A percentile compares a stretch with the other conserved stretches of the same genome.
phyloP scores from a whole-genome alignment of 345 rosid species.

The Cardamine resedifolia region DNA sequence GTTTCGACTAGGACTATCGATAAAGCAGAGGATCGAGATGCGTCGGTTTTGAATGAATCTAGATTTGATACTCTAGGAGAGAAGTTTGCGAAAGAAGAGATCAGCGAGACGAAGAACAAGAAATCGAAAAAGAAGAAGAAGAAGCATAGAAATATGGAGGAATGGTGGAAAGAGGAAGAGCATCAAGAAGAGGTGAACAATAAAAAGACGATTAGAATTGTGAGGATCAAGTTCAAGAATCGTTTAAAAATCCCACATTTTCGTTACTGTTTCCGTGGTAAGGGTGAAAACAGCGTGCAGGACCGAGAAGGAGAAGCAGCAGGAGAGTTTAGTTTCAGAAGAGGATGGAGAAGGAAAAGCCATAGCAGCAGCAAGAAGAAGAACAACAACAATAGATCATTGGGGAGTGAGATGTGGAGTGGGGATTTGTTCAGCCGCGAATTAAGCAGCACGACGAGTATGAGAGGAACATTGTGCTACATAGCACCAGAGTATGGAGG shows the following conservation, averaged over 20 bases:
- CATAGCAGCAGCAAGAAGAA: slow-evolving; percentile 44
- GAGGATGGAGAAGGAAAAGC: slow-evolving; percentile 63
- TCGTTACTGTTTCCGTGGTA: slow-evolving; percentile 46
- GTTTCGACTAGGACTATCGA: slow-evolving; percentile 43
- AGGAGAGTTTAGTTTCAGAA: slow-evolving; percentile 92
- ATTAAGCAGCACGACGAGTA: slow-evolving; percentile 98
- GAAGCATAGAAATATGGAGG: slow-evolving; percentile 81
- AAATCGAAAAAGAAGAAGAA: slow-evolving; percentile 45
- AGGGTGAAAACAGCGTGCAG: slow-evolving; percentile 44
- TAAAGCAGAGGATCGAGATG: slow-evolving; percentile 48
- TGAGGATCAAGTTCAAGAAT: slow-evolving; percentile 63
- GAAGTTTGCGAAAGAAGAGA: slow-evolving; percentile 51
- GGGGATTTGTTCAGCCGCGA: slow-evolving; percentile 93
- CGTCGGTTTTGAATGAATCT: slow-evolving; percentile 38
- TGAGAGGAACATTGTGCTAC: slow-evolving; percentile 97
- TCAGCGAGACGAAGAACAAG: slow-evolving; percentile 20
- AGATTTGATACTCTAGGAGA: slow-evolving; percentile 44
- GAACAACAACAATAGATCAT: slow-evolving; percentile 38
- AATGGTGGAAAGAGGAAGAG: slow-evolving; percentile 99
- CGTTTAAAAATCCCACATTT: slow-evolving; percentile 58
- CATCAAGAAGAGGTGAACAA: slow-evolving; percentile 60
- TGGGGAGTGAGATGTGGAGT: slow-evolving; percentile 94
- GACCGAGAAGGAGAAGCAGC: slow-evolving; percentile 50
- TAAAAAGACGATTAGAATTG: slow-evolving; percentile 32
- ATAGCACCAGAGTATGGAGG: slow-evolving; percentile 94